Evolutionary conservation across 108 stramenopile genomes (phyloP), one percentile per base, ranked within the genome.

Genomic region (Conticribra guillardii): DNA sequence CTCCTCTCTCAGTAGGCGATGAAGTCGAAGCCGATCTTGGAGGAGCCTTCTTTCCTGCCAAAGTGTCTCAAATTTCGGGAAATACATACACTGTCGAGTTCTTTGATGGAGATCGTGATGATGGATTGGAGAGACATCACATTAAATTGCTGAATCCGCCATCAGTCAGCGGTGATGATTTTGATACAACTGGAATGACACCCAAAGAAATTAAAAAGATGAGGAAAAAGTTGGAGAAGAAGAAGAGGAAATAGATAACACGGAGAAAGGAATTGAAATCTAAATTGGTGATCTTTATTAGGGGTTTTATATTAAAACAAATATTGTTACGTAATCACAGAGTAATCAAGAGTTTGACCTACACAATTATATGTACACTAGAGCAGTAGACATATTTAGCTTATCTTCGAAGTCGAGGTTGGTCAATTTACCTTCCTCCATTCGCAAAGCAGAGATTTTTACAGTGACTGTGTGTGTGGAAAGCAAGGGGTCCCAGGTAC

Each of bases 11-110:
- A 73, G 79, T 89, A 1, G 87, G 87, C 5, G 89, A 93, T 59
- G 69, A 84, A 33, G 89, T 90, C 19, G 89, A 93, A 57, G 92
- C 89, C n/a, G 89, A 91, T 64, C 77, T 93, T 19, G 92, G 92
- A 2, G 90, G 90, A 16, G 89, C 88, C n/a, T 89, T 89, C 55
- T 93, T 93, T 50, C 73, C 85, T 17, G 92, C 86, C 2, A 87
- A 78, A 29, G 78, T 93, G 4, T 85, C 82, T 18, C 57, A 69
- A 61, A 81, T 84, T 49, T 52, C 62, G 21, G 85, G 81, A 16
- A 67, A 70, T 17, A 62, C 51, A 4, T 93, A 78, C 65, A 87
- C 89, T 75, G 92, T 93, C 15, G 59, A 82, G 19, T 93, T 87
- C 51, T 93, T 93, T 76, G 92, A 93, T 68, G 92, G 92, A 21